phyloP scores from a whole-genome alignment of 1,284 basidiomycete genomes.

The Polyporus tsugae region DNA sequence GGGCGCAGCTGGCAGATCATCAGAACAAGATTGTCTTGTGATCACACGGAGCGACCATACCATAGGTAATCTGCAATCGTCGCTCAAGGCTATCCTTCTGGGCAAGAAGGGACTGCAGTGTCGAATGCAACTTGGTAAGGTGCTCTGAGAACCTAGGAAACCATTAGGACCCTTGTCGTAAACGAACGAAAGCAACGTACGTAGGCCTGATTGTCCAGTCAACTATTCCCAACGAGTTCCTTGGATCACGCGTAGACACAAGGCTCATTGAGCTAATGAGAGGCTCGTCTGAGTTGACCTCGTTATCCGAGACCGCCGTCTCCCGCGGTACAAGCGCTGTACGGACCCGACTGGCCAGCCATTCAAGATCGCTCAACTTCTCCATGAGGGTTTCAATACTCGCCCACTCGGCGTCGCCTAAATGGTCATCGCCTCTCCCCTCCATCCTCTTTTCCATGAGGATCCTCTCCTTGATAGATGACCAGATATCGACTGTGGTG shows the following conservation, averaged over 20 bases:
- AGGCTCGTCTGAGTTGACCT: slow-evolving; percentile 30
- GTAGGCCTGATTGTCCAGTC: slow-evolving; percentile 75
- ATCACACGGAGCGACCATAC: slow-evolving; percentile 44
- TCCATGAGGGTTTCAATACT: slow-evolving; percentile 64
- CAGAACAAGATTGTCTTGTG: slow-evolving; percentile 13
- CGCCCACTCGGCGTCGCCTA: slow-evolving; percentile 56
- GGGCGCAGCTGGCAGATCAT: slow-evolving; percentile 59
- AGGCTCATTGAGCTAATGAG: neutral
- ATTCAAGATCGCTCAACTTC: slow-evolving; percentile 62
- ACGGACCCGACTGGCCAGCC: slow-evolving; percentile 68
- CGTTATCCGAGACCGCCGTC: slow-evolving; percentile 18
- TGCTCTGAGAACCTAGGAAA: slow-evolving; percentile 72
- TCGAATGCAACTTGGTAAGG: slow-evolving; percentile 61
- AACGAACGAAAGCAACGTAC: slow-evolving; percentile 51
- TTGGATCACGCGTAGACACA: slow-evolving; percentile 30
- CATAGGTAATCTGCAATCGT: slow-evolving; percentile 60
- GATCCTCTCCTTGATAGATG: slow-evolving; percentile 56
- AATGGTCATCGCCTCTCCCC: slow-evolving; percentile 43
- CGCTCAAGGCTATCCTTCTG: slow-evolving; percentile 62
- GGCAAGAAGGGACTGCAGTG: slow-evolving; percentile 54
- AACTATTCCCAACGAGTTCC: slow-evolving; percentile 30
- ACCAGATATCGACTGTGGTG: slow-evolving; percentile 68
- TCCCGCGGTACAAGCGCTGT: slow-evolving; percentile 55
- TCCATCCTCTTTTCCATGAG: slow-evolving; percentile 66
- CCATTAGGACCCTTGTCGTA: slow-evolving; percentile 14